Percentiles rank a stretch among this genome's conserved stretches.
Conservation (phyloP, 2,329 filamentous ascomycete genomes). For the Plectosphaerella plurivora region DNA sequence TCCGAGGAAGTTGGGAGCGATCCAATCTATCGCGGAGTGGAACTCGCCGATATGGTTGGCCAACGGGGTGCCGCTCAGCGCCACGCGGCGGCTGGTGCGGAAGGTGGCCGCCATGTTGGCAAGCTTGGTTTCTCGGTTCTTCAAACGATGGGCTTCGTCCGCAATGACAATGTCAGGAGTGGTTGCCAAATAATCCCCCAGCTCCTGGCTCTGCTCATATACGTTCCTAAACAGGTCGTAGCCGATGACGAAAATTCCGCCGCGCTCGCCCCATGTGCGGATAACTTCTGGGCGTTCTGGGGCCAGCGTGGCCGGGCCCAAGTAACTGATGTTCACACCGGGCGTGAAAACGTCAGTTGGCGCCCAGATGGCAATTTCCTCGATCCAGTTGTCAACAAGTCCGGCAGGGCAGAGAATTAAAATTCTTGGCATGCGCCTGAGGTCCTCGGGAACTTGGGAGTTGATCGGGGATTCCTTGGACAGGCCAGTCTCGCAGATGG, state of each 20-base stretch:
- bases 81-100: conserved; percentile 67
- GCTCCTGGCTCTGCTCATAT: conserved; percentile 20
- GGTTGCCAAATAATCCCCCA: conserved; percentile 46
- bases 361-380: conserved; percentile 71
- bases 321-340: not conserved
- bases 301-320: too few relatives aligned
- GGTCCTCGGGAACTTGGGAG: conserved; percentile 62
- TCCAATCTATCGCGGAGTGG: conserved; percentile 83
- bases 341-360: conserved; percentile 25
- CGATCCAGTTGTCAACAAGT: conserved; percentile 76
- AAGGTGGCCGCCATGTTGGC: conserved; percentile 54
- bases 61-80: conserved; percentile 81
- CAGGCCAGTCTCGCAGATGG: conserved; percentile 61
- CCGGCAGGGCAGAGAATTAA: conserved; percentile 73
- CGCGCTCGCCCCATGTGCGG: conserved; percentile 52
- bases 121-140: conserved; percentile 55
- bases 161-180: conserved; percentile 70
- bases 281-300: too few relatives aligned
- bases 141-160: conserved; percentile 81
- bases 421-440: conserved; percentile 55
- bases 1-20: conserved; percentile 75
- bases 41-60: conserved; percentile 83
- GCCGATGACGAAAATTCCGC: conserved; percentile 73
- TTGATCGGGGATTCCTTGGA: conserved; percentile 54
- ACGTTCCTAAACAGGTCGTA: conserved; percentile 62